Evolutionary conservation across 2,329 filamentous ascomycete species (phyloP).

Genomic region (Metarhizium guizhouense): DNA sequence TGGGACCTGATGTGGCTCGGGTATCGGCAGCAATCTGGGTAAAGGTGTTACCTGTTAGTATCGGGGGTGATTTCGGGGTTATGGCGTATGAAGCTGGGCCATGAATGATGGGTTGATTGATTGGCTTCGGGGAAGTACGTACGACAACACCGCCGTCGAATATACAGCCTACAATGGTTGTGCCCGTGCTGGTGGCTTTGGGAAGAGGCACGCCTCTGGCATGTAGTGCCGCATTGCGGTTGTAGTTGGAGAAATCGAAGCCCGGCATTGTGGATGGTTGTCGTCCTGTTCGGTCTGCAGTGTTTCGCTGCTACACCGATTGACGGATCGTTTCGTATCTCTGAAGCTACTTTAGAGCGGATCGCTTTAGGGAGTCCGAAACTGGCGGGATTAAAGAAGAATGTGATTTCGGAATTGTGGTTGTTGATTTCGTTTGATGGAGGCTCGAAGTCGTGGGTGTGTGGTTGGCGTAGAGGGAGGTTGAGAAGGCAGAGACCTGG

Average conservation of each 20-base stretch:
- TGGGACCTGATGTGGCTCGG: conserved; percentile 90
- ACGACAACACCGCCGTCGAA: conserved; percentile 95
- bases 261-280: conserved; percentile 63
- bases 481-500: conserved; percentile 23
- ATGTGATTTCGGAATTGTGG: background rate
- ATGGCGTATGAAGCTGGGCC: background rate
- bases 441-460: conserved; percentile 14
- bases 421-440: conserved; percentile 5
- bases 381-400: background rate
- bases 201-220: conserved; percentile 88
- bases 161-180: conserved; percentile 96
- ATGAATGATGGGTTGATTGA: background rate
- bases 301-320: conserved; percentile 2
- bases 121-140: conserved; percentile 24
- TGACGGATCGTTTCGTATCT: background rate
- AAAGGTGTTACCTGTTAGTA: background rate
- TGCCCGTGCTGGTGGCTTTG: conserved; percentile 97
- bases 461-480: conserved; percentile 9
- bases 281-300: conserved; percentile 5
- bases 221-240: conserved; percentile 94
- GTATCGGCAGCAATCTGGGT: conserved; percentile 90
- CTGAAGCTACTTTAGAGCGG: background rate
- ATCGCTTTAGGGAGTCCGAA: background rate
- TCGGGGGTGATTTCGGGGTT: background rate
- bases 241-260: conserved; percentile 99